A percentile compares a stretch with the other conserved stretches of the same genome.
phyloP scores from a whole-genome alignment of 2,329 filamentous ascomycete species.

The Fusarium sp. region DNA sequence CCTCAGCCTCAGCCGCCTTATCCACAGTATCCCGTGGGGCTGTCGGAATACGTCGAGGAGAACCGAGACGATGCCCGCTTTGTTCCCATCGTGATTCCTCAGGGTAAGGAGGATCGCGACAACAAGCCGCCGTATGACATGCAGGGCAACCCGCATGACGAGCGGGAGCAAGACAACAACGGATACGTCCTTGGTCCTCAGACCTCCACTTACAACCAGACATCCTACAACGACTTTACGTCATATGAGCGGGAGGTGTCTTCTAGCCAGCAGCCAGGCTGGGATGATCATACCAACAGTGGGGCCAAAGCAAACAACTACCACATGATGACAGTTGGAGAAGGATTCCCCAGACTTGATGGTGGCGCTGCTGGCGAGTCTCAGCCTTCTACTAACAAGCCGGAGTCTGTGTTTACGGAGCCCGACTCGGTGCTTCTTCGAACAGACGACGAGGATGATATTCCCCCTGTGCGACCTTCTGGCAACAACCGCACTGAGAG shows the following conservation, averaged over 20 bases:
- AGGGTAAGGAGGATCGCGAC: slow-evolving; percentile 27
- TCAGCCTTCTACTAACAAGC: slow-evolving; percentile 7
- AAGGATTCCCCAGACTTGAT: slow-evolving; percentile 41
- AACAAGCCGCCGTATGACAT: slow-evolving; percentile 13
- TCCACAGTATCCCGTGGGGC: slow-evolving; percentile 25
- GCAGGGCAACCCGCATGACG: slow-evolving; percentile 16
- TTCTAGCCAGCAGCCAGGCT: slow-evolving; percentile 17
- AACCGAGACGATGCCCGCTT: slow-evolving; percentile 27
- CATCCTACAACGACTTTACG: slow-evolving; percentile 17
- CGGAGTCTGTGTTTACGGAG: slow-evolving; percentile 37
- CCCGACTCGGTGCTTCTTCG: slow-evolving; percentile 36
- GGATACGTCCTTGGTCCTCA: slow-evolving; percentile 10
- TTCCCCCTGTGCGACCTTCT: slow-evolving; percentile 40
- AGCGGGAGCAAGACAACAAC: slow-evolving; percentile 13
- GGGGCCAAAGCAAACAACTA: slow-evolving; percentile 21
- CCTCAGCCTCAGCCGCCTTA: slow-evolving; percentile 7
- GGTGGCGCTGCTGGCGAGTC: slow-evolving; percentile 8
- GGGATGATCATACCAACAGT: slow-evolving; percentile 24
- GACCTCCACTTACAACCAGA: slow-evolving; percentile 16
- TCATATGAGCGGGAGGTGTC: slow-evolving; percentile 7
- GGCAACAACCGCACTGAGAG: slow-evolving; percentile 53
- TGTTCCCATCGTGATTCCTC: slow-evolving; percentile 36
- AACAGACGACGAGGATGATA: slow-evolving; percentile 42
- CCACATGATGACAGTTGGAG: slow-evolving; percentile 36
- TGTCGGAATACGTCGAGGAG: slow-evolving; percentile 31